Conservation (phyloP, 163 green algal genomes). For the Volvox carteri region DNA sequence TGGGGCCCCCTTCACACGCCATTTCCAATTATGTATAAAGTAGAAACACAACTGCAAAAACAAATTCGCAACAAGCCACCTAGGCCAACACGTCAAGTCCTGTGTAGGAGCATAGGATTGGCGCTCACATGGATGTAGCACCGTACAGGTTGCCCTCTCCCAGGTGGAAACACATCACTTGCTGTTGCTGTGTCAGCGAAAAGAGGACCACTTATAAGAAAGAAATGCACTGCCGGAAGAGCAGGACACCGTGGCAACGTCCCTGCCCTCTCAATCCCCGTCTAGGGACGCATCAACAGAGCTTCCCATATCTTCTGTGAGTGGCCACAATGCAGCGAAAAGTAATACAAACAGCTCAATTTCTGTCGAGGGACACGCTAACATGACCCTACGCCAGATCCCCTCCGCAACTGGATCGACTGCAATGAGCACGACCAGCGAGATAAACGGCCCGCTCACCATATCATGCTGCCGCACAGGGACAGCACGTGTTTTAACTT, state of each 20-base stretch:
- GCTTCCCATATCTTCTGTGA: constrained; percentile 6
- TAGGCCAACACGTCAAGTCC: not conserved
- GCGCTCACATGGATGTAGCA: not conserved
- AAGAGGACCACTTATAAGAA: constrained; percentile 11
- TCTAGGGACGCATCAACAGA: no score
- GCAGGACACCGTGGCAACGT: no score
- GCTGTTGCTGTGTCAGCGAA: not conserved
- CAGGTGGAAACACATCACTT: not conserved
- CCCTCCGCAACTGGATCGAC: no score
- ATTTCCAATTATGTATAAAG: constrained; percentile 7
- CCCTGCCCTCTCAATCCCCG: no score
- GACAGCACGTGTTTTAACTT: no score
- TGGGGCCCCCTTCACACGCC: constrained; percentile 16
- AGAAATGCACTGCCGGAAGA: not conserved
- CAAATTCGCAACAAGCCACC: not conserved
- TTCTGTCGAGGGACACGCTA: no score
- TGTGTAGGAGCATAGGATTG: not conserved
- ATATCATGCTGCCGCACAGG: no score
- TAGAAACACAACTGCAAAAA: not conserved
- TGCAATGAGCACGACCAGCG: no score
- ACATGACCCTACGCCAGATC: no score
- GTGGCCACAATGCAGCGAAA: not conserved
- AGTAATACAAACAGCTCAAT: no score
- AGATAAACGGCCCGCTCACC: no score
- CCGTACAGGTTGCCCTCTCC: not conserved